A percentile compares a stretch with the other conserved stretches of the same genome.
Conservation (phyloP, 192 early-diverging fungal species). For the Entomortierella lignicola region DNA sequence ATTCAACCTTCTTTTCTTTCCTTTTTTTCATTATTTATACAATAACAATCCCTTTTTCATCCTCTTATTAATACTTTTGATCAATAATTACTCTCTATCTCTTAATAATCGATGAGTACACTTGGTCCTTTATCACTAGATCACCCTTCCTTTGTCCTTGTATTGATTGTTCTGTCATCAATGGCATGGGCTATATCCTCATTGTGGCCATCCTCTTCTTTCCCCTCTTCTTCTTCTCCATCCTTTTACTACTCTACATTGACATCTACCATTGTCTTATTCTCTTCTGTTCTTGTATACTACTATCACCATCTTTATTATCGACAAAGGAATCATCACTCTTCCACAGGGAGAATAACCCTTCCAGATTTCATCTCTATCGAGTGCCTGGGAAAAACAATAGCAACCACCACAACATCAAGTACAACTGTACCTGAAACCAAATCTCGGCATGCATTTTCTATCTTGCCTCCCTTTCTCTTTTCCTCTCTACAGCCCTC, state of each 20-base stretch:
- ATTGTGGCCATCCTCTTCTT: slow-evolving; percentile 2
- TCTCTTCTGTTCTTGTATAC: slow-evolving; percentile 8
- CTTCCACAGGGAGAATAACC: not conserved
- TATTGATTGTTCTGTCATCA: slow-evolving; percentile 1
- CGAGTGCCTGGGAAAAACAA: not conserved
- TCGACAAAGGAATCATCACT: not conserved
- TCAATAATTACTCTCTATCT: too few species aligned
- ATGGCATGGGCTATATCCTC: slow-evolving; percentile 29
- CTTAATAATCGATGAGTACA: slow-evolving; percentile 8
- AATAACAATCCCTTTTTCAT: not conserved
- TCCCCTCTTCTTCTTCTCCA: not conserved
- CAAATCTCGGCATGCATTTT: not conserved
- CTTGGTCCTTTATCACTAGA: not conserved
- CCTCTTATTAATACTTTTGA: not conserved
- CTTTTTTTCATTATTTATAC: not conserved
- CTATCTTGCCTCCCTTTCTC: not conserved
- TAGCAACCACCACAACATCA: not conserved
- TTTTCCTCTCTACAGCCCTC: not conserved
- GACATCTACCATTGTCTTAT: not conserved
- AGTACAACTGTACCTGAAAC: not conserved
- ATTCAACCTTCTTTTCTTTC: not conserved
- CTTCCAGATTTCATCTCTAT: slow-evolving; percentile 10
- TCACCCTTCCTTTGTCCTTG: not conserved
- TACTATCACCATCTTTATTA: not conserved
- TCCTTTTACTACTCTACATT: not conserved